These are phyloP conservation scores for Neoscytalidium dimidiatum DNA, from an alignment of 2,329 filamentous ascomycete genomes.

Conservation along the genomic window DNA sequence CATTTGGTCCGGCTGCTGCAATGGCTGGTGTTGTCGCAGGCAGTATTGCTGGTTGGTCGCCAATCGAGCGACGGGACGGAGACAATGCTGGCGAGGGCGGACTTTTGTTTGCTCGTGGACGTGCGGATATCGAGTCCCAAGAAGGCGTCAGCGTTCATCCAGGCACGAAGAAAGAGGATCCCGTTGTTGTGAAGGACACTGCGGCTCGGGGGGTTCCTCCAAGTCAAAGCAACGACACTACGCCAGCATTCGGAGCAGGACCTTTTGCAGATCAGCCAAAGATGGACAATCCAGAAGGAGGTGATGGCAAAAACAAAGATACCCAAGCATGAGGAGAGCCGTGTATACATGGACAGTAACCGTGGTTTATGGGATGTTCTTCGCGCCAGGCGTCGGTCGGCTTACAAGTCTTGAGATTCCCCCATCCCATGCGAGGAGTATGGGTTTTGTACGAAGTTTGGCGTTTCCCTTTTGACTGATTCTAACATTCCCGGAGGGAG, in stretches of 20 bases:
- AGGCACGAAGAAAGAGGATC: constrained; percentile 50
- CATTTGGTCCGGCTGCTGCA: constrained; percentile 72
- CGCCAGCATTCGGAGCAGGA: constrained; percentile 44
- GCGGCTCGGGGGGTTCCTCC: constrained; percentile 39
- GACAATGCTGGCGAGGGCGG: constrained; percentile 43
- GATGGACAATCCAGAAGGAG: constrained; percentile 22
- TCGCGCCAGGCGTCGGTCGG: neutral
- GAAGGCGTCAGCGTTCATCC: constrained; percentile 52
- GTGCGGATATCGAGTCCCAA: constrained; percentile 44
- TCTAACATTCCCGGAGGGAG: neutral
- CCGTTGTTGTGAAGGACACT: constrained; percentile 39
- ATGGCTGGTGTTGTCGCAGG: constrained; percentile 84
- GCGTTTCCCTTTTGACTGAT: constrained; percentile 2
- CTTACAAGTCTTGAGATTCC: constrained; percentile 9
- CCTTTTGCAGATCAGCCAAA: constrained; percentile 45
- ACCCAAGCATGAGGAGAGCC: constrained; percentile 6
- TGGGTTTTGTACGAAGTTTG: neutral
- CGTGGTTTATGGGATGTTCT: neutral
- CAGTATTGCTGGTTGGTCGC: constrained; percentile 76
- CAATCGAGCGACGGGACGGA: constrained; percentile 54
- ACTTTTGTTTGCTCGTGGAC: constrained; percentile 40
- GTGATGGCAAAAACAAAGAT: constrained; percentile 18
- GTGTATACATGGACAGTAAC: constrained; percentile 1
- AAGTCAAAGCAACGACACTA: constrained; percentile 47
- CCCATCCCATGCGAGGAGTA: neutral